Evolutionary conservation across 148 eudicot species (phyloP).

Genomic region (Chenopodium quinoa): DNA sequence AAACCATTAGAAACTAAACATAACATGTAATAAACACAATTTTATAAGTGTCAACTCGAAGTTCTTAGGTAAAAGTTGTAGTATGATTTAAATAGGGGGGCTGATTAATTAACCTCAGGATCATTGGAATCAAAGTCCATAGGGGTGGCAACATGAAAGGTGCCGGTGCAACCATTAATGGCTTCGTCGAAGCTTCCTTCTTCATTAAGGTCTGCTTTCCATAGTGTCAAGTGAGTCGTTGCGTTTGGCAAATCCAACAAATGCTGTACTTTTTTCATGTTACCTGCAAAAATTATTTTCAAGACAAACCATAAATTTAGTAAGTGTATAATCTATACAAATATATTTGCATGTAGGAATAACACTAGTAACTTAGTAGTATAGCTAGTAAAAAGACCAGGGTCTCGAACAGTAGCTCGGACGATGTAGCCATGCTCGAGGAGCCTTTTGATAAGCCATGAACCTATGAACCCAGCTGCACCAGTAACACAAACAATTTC

Average conservation of each 20-base stretch:
- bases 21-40: too few species aligned
- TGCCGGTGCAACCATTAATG: slow-evolving; percentile 43
- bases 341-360: too few species aligned
- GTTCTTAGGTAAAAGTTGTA: too few species aligned
- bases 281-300: slow-evolving; percentile 26
- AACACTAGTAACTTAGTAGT: too few species aligned
- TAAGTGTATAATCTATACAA: too few species aligned
- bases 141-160: slow-evolving; percentile 56
- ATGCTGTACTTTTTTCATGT: slow-evolving; percentile 43
- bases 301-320: background rate
- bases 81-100: too few species aligned
- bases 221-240: slow-evolving; percentile 40
- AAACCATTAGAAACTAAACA: background rate
- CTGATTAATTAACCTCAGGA: slow-evolving; percentile 40
- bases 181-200: slow-evolving; percentile 48
- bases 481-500: slow-evolving; percentile 54
- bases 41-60: too few species aligned
- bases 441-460: slow-evolving; percentile 50
- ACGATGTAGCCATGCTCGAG: slow-evolving; percentile 47
- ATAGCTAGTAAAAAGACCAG: slow-evolving; percentile 21
- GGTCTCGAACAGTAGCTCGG: slow-evolving; percentile 51
- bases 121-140: slow-evolving; percentile 41
- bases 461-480: slow-evolving; percentile 51
- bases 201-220: slow-evolving; percentile 48
- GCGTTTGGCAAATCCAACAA: slow-evolving; percentile 45